These are phyloP conservation scores for Globisporangium heterothallicum DNA, from an alignment of 352 stramenopile species.

Conservation along the genomic window DNA sequence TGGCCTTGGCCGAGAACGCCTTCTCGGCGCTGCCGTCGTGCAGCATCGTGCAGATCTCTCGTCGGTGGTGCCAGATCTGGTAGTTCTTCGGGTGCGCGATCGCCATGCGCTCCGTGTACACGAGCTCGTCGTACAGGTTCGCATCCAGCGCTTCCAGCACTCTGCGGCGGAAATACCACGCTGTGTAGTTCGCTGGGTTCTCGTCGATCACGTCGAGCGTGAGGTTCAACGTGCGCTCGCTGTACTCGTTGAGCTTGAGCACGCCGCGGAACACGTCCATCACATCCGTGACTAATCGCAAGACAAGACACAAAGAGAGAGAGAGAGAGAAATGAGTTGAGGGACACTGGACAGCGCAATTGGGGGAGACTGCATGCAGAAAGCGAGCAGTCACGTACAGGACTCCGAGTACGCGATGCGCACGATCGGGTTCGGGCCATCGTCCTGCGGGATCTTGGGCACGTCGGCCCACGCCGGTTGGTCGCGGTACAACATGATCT, in stretches of 20 bases:
- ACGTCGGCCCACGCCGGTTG: conserved; percentile 77
- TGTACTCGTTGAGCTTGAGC: conserved; percentile 88
- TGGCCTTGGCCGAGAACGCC: conserved; percentile 87
- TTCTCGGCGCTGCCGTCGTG: conserved; percentile 87
- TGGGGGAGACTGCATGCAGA: background rate
- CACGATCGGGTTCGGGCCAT: conserved; percentile 72
- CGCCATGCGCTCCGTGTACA: conserved; percentile 81
- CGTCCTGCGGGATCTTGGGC: conserved; percentile 76
- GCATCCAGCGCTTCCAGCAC: conserved; percentile 81
- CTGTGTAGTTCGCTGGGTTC: conserved; percentile 99
- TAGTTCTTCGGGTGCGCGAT: conserved; percentile 98
- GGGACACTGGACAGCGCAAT: background rate
- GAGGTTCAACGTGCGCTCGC: conserved; percentile 87
- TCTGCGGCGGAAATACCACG: conserved; percentile 93
- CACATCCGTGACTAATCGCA: conserved; percentile 60
- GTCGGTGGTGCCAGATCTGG: conserved; percentile 98
- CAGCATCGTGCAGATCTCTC: conserved; percentile 88
- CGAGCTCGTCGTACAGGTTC: conserved; percentile 61
- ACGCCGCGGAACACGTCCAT: conserved; percentile 96
- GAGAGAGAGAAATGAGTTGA: background rate
- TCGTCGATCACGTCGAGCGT: conserved; percentile 91
- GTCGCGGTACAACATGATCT: conserved; percentile 57
- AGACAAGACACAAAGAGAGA: background rate
- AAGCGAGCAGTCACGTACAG: conserved; percentile 36
- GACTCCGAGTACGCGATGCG: conserved; percentile 68